Evolutionary conservation across 768 basidiomycete genomes (phyloP).

Genomic region (Rhodotorula taiwanensis): DNA sequence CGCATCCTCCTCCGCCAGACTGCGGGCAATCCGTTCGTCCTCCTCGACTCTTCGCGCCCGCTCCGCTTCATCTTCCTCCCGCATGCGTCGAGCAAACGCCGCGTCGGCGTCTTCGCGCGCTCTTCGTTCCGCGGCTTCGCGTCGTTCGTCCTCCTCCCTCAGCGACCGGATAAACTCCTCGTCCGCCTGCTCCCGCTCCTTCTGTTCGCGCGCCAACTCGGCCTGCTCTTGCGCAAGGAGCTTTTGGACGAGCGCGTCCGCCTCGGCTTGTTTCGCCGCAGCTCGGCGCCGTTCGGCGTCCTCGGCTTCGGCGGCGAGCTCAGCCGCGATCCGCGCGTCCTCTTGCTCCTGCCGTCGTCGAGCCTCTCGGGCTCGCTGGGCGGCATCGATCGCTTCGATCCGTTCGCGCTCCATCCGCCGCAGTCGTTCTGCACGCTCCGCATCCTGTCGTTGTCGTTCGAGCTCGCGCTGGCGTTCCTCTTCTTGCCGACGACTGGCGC

Average conservation of each 20-base stretch:
- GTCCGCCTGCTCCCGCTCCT: conserved; percentile 15
- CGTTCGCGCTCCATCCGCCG: conserved; percentile 1
- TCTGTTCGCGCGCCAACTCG: neutral
- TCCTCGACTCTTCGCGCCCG: neutral
- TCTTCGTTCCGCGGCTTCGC: neutral
- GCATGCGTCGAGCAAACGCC: conserved; percentile 1
- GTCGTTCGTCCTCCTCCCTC: conserved; percentile 13
- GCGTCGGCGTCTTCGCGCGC: conserved; percentile 16
- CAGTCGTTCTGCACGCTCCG: neutral
- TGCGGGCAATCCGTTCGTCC: conserved; percentile 22
- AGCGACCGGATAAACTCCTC: conserved; percentile 17
- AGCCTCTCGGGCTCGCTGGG: conserved; percentile 1
- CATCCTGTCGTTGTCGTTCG: neutral
- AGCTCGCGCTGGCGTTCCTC: neutral
- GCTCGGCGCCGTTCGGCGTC: neutral
- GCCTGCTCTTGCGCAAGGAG: conserved; percentile 7
- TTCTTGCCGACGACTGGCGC: neutral
- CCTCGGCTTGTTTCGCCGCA: neutral
- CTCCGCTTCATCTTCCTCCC: conserved; percentile 19
- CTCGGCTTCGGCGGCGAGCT: conserved; percentile 13
- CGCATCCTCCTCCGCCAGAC: conserved; percentile 13
- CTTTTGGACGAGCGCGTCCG: conserved; percentile 11
- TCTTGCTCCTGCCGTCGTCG: conserved; percentile 13
- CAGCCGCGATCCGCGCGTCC: conserved; percentile 14
- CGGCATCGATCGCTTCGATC: neutral